These are phyloP conservation scores for Hyphodiscus sp. DNA, from an alignment of 2,329 filamentous ascomycete species.

Conservation along the genomic window DNA sequence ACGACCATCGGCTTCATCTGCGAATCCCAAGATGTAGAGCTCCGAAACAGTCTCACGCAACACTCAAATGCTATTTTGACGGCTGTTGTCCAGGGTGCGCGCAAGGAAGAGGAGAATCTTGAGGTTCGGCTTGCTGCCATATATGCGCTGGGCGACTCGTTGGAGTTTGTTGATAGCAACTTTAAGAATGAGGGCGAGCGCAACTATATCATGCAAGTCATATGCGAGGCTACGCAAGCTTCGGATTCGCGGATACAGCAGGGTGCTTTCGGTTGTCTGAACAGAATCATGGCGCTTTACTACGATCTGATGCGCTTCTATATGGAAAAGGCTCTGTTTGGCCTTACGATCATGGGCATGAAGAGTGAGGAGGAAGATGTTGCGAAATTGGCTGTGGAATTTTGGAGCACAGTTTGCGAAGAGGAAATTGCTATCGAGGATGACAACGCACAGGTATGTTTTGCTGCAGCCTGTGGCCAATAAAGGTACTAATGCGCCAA, in stretches of 20 bases:
- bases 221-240: constrained; percentile 97
- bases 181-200: constrained; percentile 99
- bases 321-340: constrained; percentile 99
- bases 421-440: constrained; percentile 98
- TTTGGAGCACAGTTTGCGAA: constrained; percentile 99
- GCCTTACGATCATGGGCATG: constrained; percentile 96
- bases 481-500: not conserved
- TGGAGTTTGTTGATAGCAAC: constrained; percentile 96
- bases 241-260: constrained; percentile 87
- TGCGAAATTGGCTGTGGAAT: constrained; percentile 94
- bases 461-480: not conserved
- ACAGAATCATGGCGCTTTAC: constrained; percentile 97
- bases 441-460: constrained; percentile 73
- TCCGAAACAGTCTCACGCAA: constrained; percentile 70
- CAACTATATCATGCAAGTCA: constrained; percentile 99
- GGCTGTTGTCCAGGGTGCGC: constrained; percentile 92
- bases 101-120: constrained; percentile 87
- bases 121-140: constrained; percentile 93
- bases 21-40: constrained; percentile 84
- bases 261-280: constrained; percentile 92
- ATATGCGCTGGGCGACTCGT: constrained; percentile 86
- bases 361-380: constrained; percentile 97
- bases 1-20: constrained; percentile 98
- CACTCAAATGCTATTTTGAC: constrained; percentile 98
- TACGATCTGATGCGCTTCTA: constrained; percentile 99